Evolutionary conservation across 139 green algal genomes (phyloP), one percentile per base, ranked within the genome.

Genomic region (Chlorella sp.): DNA sequence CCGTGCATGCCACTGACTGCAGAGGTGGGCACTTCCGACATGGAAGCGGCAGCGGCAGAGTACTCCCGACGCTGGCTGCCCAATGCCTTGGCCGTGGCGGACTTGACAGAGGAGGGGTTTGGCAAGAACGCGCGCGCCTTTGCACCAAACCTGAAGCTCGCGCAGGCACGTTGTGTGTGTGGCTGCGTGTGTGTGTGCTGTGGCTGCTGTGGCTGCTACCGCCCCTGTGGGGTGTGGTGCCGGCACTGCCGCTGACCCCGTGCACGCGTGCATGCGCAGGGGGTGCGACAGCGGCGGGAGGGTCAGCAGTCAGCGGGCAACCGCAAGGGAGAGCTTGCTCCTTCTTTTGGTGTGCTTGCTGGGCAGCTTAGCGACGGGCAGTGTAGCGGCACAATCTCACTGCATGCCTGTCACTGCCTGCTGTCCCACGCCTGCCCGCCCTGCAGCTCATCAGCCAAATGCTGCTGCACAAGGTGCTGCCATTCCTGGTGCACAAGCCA

Each of bases 61-160:
- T 89, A 89, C 32, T 84, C 85, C 32, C 85, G 73, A n/a, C 73
- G 85, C 85, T 89, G 85, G 85, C 85, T 89, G 71, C 85, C 85
- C 71, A 89, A 83, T n/a, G 85, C 85, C n/a, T 71, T n/a, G 7
- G 85, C 85, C 3, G 71, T 83, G 85, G 85, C 36, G 18, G 85
- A 89, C 19, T 71, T 89, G 21, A 89, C 85, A 0, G 85, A 83
- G 48, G 85, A 83, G 9, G 85, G 48, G 12, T 83, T 89, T 89
- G 85, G 85, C 19, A 48, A 71, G 53, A 88, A 88, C 37, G 28
- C 7, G 21, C 83, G 83, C 30, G 85, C 85, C 30, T 83, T 61
- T 32, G 36, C 85, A 3, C 34, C 57, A n/a, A 89, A 89, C 73
- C 73, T 89, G 9, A 89, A 89, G 71, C 42, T 89, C 0, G 73